phyloP scores from a whole-genome alignment of 345 rosid genomes.

The Alliaria petiolata region DNA sequence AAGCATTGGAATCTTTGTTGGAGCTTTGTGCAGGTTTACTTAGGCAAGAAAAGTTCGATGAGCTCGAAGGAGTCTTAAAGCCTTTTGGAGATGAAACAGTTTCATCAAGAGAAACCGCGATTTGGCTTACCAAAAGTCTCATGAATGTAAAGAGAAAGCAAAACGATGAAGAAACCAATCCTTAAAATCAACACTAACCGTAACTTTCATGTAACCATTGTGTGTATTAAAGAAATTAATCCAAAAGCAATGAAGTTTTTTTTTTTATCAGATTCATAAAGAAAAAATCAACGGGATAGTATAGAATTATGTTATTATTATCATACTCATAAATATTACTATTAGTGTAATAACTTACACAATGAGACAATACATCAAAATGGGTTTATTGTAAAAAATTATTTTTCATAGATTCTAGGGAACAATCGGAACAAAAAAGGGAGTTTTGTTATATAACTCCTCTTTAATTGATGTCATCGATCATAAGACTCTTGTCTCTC shows the following conservation, averaged over 20 bases:
- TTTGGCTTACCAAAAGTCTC: conserved; percentile 91
- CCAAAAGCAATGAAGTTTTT: neutral
- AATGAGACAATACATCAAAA: conserved; percentile 22
- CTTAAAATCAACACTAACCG: conserved; percentile 19
- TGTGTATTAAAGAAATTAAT: conserved; percentile 15
- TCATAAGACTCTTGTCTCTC: no score
- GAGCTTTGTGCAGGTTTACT: conserved; percentile 93
- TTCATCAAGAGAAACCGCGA: conserved; percentile 96
- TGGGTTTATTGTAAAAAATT: conserved; percentile 12
- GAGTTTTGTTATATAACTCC: neutral
- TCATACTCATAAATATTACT: conserved; percentile 5
- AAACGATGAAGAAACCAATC: conserved; percentile 21
- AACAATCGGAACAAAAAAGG: conserved; percentile 14
- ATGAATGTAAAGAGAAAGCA: conserved; percentile 62
- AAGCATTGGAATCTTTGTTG: conserved; percentile 85
- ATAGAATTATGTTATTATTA: conserved; percentile 9
- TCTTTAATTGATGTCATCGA: neutral
- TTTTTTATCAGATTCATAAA: neutral
- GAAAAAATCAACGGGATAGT: neutral
- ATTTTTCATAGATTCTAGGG: neutral
- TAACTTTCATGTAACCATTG: neutral
- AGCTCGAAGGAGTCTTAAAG: conserved; percentile 78
- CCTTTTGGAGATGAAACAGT: conserved; percentile 94
- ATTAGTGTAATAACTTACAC: conserved; percentile 23
- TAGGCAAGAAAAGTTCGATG: conserved; percentile 85